Evolutionary conservation across 345 rosid species (phyloP), one percentile per base, ranked within the genome.

Genomic region (Hibiscus syriacus): DNA sequence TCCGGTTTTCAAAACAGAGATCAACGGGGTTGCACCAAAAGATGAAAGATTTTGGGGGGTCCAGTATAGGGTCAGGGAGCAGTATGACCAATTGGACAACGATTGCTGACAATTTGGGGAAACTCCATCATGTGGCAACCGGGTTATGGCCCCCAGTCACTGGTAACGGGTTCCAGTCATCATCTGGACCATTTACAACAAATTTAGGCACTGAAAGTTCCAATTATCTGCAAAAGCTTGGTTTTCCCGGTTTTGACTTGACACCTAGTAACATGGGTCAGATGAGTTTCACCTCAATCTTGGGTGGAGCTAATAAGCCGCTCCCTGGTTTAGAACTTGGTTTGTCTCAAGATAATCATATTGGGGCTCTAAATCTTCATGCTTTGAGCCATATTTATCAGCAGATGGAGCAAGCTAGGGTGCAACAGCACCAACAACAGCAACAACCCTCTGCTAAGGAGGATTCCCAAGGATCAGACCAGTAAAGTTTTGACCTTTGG

Each of bases 301-400:
- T 92, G 73, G 84, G 90, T 62, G 82, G 79, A 49, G 67, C 75
- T 55, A 78, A 23, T 69, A 89, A 77, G 71, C 95, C 84, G 72
- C 58, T 88, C 30, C 98, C 97, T 79, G 98, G 98, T 2, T 85
- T 92, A 82, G 98, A 92, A 70, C 87, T 92, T 73, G n/a, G n/a
- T n/a, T n/a, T n/a, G n/a, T n/a, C n/a, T n/a, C n/a, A n/a, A n/a
- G n/a, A n/a, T n/a, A n/a, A 88, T 14, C 92, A 86, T 86, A 79
- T 87, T 80, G 96, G 98, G 66, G 89, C 82, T 67, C 63, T 89
- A 79, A 92, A 81, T 49, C 82, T 92, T 11, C 97, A 86, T 64
- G 82, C 94, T 56, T 83, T 87, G 73, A 74, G 68, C 72, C 96
- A 86, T 81, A 81, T 92, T 73, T 92, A 92, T 84, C 98, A 92